Percentiles rank a stretch among this genome's conserved stretches.
Conservation (phyloP, 192 early-diverging fungal species). For the Coemansia sp. region DNA sequence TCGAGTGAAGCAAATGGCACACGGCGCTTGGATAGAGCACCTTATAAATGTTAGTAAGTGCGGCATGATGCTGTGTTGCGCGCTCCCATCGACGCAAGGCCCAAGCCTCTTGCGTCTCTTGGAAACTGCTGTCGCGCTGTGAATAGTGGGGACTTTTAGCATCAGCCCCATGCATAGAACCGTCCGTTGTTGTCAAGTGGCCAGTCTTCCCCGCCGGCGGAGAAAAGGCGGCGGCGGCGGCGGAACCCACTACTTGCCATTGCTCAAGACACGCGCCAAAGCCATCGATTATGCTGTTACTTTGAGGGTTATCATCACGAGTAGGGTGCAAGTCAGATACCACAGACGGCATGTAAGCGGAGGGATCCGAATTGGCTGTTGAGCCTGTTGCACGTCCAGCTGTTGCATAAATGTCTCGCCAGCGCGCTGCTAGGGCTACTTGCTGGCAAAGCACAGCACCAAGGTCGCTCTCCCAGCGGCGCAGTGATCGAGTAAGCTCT, state of each 20-base stretch:
- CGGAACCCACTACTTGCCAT: conserved; percentile 2
- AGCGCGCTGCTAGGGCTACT: conserved; percentile 33
- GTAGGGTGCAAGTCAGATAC: neutral
- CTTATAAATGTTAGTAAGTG: conserved; percentile 23
- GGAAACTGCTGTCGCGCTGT: neutral
- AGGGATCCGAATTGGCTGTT: neutral
- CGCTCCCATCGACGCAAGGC: conserved; percentile 2
- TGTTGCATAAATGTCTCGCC: conserved; percentile 35
- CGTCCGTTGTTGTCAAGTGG: neutral
- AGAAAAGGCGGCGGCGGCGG: too few relatives aligned
- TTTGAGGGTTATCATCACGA: neutral
- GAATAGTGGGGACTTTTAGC: neutral
- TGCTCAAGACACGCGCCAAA: conserved; percentile 2
- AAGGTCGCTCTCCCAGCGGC: conserved; percentile 39
- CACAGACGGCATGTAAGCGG: conserved; percentile 1
- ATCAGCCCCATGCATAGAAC: too few relatives aligned
- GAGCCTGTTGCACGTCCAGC: neutral
- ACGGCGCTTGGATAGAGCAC: conserved; percentile 25
- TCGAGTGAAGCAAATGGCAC: conserved; percentile 26
- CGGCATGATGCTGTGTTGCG: conserved; percentile 15
- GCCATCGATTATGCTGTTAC: neutral
- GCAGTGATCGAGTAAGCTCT: conserved; percentile 31
- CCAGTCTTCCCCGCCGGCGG: too few relatives aligned
- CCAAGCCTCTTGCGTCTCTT: conserved; percentile 20
- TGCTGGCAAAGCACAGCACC: conserved; percentile 42